Conservation (phyloP, 2,329 filamentous ascomycete species). For the Scedosporium minutisporum region DNA sequence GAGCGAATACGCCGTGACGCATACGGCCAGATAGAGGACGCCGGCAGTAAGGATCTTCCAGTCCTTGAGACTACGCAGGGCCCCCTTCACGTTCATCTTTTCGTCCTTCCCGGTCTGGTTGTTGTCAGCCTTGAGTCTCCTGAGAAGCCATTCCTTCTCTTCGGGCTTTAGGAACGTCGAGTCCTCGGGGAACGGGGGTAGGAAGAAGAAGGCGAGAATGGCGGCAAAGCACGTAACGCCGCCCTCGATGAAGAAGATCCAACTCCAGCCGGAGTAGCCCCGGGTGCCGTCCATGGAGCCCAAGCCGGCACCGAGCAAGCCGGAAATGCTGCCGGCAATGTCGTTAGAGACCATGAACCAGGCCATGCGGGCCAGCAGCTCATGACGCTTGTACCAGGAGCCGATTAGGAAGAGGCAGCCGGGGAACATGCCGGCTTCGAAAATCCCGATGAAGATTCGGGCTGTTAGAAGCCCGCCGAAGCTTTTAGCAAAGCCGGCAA, state of each 20-base stretch:
- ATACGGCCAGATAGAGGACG: slow-evolving; percentile 18
- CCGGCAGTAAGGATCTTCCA: slow-evolving; percentile 35
- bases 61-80: slow-evolving; percentile 46
- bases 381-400: slow-evolving; percentile 23
- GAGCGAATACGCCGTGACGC: slow-evolving; percentile 19
- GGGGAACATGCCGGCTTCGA: slow-evolving; percentile 24
- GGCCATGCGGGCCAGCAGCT: slow-evolving; percentile 18
- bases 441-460: slow-evolving; percentile 23
- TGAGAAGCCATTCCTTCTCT: slow-evolving; percentile 18
- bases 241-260: slow-evolving; percentile 36
- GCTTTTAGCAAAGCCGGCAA: slow-evolving; percentile 17
- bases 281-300: slow-evolving; percentile 14
- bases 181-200: slow-evolving; percentile 29
- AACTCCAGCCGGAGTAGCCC: slow-evolving; percentile 31
- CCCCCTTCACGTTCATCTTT: slow-evolving; percentile 18
- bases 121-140: slow-evolving; percentile 12
- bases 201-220: slow-evolving; percentile 21
- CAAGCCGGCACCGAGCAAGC: slow-evolving; percentile 14
- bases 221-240: slow-evolving; percentile 24
- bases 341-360: slow-evolving; percentile 16
- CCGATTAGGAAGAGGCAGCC: slow-evolving; percentile 23
- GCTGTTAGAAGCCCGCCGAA: slow-evolving; percentile 16
- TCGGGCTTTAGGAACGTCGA: slow-evolving; percentile 27
- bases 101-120: slow-evolving; percentile 11
- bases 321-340: slow-evolving; percentile 15